These are phyloP conservation scores for Termitomyces sp. DNA, from an alignment of 768 basidiomycete genomes.

Conservation along the genomic window DNA sequence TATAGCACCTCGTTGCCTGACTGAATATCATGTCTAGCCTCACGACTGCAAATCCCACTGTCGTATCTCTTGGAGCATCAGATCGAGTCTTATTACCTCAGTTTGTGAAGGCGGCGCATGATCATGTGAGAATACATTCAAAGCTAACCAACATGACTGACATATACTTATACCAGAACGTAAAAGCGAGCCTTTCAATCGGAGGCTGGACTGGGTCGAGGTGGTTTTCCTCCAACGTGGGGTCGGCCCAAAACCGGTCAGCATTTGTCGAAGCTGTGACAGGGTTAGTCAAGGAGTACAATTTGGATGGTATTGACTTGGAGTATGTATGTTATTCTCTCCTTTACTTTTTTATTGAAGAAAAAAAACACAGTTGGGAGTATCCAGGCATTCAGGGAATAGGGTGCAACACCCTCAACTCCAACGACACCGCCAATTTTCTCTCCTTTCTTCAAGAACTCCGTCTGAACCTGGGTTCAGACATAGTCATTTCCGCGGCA, in stretches of 20 bases:
- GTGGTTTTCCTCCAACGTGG: constrained; percentile 61
- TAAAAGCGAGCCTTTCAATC: constrained; percentile 56
- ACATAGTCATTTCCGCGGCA: constrained; percentile 73
- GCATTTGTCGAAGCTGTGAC: constrained; percentile 56
- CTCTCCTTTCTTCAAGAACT: constrained; percentile 74
- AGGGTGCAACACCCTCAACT: constrained; percentile 63
- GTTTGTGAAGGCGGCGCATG: constrained; percentile 50
- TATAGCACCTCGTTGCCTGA: background rate
- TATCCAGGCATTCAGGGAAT: constrained; percentile 73
- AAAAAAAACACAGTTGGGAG: constrained; percentile 63
- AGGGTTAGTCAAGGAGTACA: constrained; percentile 44
- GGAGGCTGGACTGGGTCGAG: constrained; percentile 69
- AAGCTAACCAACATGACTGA: background rate
- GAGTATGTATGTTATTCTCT: constrained; percentile 45
- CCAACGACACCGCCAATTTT: constrained; percentile 75
- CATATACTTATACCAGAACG: constrained; percentile 38
- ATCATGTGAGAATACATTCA: constrained; percentile 38
- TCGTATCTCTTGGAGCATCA: constrained; percentile 35
- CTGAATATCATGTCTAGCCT: constrained; percentile 22
- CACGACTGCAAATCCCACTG: constrained; percentile 38
- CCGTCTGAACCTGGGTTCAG: constrained; percentile 49
- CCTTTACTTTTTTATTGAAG: constrained; percentile 4
- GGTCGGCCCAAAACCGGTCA: constrained; percentile 51
- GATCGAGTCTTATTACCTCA: constrained; percentile 48
- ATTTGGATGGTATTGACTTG: constrained; percentile 66